A percentile compares a stretch with the other conserved stretches of the same genome.
These are phyloP conservation scores for Trichopus zeylanicus DNA, from an alignment of 116 monocot genomes.

Conservation along the genomic window DNA sequence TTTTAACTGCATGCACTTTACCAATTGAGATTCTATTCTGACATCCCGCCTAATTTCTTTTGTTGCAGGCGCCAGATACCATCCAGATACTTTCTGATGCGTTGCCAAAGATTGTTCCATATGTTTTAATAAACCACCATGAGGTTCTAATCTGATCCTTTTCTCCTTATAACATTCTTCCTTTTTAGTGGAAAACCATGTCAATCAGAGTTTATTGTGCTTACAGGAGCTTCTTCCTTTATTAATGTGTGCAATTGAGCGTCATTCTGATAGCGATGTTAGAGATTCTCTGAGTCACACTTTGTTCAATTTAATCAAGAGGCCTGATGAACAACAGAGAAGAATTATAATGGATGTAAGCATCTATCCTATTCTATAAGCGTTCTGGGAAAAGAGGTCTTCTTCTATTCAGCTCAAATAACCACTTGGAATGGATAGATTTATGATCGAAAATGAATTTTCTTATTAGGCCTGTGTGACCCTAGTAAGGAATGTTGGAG, in stretches of 20 bases:
- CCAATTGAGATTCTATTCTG: too few relatives aligned
- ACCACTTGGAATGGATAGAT: too few relatives aligned
- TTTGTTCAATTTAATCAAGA: conserved; percentile 94
- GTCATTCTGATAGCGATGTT: conserved; percentile 76
- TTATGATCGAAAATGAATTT: background rate
- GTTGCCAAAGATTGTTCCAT: conserved; percentile 96
- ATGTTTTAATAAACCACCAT: conserved; percentile 97
- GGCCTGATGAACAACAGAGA: conserved; percentile 95
- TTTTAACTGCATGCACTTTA: background rate
- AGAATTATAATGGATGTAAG: conserved; percentile 98
- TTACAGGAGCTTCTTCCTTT: conserved; percentile 95
- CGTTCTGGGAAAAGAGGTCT: background rate
- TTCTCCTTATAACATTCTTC: conserved; percentile 3
- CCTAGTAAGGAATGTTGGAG: conserved; percentile 84
- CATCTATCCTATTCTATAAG: background rate
- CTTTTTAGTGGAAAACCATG: conserved; percentile 3
- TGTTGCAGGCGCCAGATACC: conserved; percentile 63
- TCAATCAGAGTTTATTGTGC: conserved; percentile 4
- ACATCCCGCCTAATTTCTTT: conserved; percentile 10
- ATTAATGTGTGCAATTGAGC: conserved; percentile 98
- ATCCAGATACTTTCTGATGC: conserved; percentile 92
- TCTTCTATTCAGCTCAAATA: too few relatives aligned
- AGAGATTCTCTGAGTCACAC: conserved; percentile 93
- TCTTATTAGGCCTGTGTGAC: conserved; percentile 76
- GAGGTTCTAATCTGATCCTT: conserved; percentile 70